Evolutionary conservation across 129 eudicot species (phyloP), one percentile per base, ranked within the genome.

Genomic region (Calendula officinalis): DNA sequence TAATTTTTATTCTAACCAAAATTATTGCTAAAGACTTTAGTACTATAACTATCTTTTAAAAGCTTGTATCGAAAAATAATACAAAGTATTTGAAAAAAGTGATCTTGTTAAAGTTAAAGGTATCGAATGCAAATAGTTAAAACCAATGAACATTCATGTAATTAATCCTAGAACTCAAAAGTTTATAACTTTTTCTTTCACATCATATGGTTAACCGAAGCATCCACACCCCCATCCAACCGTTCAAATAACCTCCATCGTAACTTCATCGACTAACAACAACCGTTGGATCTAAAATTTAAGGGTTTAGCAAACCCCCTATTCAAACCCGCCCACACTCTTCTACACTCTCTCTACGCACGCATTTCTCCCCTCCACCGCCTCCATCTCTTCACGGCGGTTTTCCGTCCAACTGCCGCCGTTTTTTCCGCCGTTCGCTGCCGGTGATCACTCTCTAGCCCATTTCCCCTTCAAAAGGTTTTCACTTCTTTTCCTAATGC

Each of bases 141-240:
- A 3, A 35, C 7, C 17, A 37, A 35, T 35, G 58, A 46, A 22
- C 11, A 11, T 37, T 51, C 13, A 0, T 5, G 12, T 8, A 68
- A 56, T 6, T 35, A 3, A 13, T 5, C 74, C 39, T 35, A 57
- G 66, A 57, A 57, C 58, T 57, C 58, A 69, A 69, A 69, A 16
- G 30, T 1, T 22, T 0, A 22, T 2, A 22, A 22, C 30, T 22
- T 16, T 51, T 51, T 51, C 56, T 17, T 2, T 22, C 30, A 22
- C 32, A 7, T 33, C 11, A 12, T 6, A 46, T 5, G 27, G 12
- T 51, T 62, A 62, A 62, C 67, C n/a, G 41, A 62, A 43, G 38
- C 54, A 42, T 44, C 67, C 67, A 62, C 54, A 62, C 54, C n/a
- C n/a, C 43, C 67, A 62, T 62, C 67, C 17, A 43, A 43, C 67